A percentile compares a stretch with the other conserved stretches of the same genome.
Evolutionary conservation across 106 monocot genomes (phyloP).

Genomic region (Agapanthus africanus): DNA sequence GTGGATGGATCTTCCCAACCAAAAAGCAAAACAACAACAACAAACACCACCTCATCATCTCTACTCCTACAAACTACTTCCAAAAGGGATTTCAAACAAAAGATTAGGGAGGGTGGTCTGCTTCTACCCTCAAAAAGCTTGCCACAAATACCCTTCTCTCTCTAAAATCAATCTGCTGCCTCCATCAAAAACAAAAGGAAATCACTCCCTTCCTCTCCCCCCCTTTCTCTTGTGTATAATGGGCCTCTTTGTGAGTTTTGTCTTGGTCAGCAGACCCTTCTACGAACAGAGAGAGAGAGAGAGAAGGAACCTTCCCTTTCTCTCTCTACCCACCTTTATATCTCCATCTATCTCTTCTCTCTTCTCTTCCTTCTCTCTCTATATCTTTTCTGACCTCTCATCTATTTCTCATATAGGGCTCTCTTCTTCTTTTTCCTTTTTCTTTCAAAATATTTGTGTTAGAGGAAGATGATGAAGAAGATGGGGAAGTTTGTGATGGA

Average conservation of each 20-base stretch:
- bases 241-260: slow-evolving; percentile 17
- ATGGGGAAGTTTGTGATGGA: slow-evolving; percentile 16
- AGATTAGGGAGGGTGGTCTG: neutral
- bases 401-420: neutral
- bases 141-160: slow-evolving; percentile 18
- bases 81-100: no score
- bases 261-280: slow-evolving; percentile 12
- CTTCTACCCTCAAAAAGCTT: neutral
- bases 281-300: slow-evolving; percentile 13
- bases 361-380: neutral
- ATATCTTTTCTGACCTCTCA: slow-evolving; percentile 25
- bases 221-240: slow-evolving; percentile 8
- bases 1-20: slow-evolving; percentile 7
- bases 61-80: neutral
- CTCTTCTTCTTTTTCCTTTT: neutral
- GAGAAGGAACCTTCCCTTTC: slow-evolving; percentile 29
- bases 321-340: slow-evolving; percentile 16
- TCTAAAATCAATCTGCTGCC: neutral
- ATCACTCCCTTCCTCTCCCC: neutral
- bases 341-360: slow-evolving; percentile 21
- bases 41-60: neutral
- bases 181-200: slow-evolving; percentile 16
- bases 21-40: neutral
- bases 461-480: slow-evolving; percentile 28
- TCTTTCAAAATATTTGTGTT: neutral